Conservation (phyloP, 306 rosid species). For the Hylodesmum podocarpum region DNA sequence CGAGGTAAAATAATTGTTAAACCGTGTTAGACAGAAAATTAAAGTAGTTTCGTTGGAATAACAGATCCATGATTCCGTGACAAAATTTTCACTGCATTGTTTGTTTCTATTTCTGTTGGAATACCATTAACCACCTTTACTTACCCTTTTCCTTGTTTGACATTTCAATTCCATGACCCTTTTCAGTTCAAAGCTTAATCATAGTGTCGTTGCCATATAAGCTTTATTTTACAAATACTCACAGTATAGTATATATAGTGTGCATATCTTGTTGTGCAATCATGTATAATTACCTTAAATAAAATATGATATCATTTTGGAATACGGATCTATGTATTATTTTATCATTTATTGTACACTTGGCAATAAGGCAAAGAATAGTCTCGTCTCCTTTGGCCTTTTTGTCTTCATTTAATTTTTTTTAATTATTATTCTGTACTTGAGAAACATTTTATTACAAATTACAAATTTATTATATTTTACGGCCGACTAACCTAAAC, state of each 20-base stretch:
- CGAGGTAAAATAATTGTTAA: neutral
- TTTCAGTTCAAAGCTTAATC: constrained; percentile 7
- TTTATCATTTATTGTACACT: neutral
- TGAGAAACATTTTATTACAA: neutral
- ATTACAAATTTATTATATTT: neutral
- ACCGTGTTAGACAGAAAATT: neutral
- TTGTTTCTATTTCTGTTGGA: neutral
- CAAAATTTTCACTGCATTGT: neutral
- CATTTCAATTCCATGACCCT: constrained; percentile 18
- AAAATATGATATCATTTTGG: constrained; percentile 7
- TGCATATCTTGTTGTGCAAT: neutral
- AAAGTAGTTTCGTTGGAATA: neutral
- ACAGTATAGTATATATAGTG: neutral
- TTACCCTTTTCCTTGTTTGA: constrained; percentile 6
- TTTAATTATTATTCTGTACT: neutral
- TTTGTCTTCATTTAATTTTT: neutral
- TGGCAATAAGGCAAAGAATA: constrained; percentile 9
- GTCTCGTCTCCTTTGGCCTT: neutral
- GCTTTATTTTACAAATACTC: too few relatives aligned
- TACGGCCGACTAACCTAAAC: neutral
- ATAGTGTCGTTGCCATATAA: too few relatives aligned
- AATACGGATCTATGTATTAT: neutral
- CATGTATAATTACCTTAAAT: neutral
- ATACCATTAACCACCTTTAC: neutral
- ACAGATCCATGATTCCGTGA: neutral